Conservation (phyloP, 2,329 filamentous ascomycete genomes). For the Orbilia blumenaviensis region DNA sequence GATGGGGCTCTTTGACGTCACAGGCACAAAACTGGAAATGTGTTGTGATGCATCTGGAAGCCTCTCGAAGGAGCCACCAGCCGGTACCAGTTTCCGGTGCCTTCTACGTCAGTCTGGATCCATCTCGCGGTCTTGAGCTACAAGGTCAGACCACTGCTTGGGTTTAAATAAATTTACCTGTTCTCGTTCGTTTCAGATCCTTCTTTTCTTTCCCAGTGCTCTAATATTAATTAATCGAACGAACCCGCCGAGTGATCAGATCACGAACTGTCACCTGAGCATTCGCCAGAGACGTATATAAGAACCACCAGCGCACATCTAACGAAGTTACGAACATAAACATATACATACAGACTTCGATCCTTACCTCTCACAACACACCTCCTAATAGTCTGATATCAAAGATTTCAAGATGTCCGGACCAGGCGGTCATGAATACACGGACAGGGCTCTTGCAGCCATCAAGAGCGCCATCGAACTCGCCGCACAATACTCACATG, state of each 20-base stretch:
- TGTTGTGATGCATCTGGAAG: constrained; percentile 40
- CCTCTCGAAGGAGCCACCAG: constrained; percentile 42
- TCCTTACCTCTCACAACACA: not conserved
- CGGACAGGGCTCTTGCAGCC: constrained; percentile 88
- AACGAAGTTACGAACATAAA: constrained; percentile 42
- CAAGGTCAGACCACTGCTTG: constrained; percentile 33
- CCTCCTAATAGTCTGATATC: constrained; percentile 28
- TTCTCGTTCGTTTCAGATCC: not conserved
- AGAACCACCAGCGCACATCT: constrained; percentile 1
- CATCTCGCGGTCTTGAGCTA: constrained; percentile 32
- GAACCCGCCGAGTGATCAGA: constrained; percentile 19
- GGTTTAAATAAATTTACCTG: constrained; percentile 29
- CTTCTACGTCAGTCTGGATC: constrained; percentile 51
- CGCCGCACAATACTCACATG: constrained; percentile 88
- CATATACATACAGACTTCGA: not conserved
- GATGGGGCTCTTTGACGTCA: constrained; percentile 33
- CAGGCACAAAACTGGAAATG: constrained; percentile 16
- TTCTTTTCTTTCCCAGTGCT: constrained; percentile 13
- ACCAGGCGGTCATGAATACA: constrained; percentile 68
- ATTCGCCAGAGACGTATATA: constrained; percentile 25
- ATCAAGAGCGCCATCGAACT: constrained; percentile 87
- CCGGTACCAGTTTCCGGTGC: constrained; percentile 23
- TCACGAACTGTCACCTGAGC: constrained; percentile 43
- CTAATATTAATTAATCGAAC: constrained; percentile 9
- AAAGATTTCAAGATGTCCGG: constrained; percentile 45